Percentiles rank a stretch among this genome's conserved stretches.
These are phyloP conservation scores for Alternaria sp. DNA, from an alignment of 2,329 filamentous ascomycete genomes.

Conservation along the genomic window DNA sequence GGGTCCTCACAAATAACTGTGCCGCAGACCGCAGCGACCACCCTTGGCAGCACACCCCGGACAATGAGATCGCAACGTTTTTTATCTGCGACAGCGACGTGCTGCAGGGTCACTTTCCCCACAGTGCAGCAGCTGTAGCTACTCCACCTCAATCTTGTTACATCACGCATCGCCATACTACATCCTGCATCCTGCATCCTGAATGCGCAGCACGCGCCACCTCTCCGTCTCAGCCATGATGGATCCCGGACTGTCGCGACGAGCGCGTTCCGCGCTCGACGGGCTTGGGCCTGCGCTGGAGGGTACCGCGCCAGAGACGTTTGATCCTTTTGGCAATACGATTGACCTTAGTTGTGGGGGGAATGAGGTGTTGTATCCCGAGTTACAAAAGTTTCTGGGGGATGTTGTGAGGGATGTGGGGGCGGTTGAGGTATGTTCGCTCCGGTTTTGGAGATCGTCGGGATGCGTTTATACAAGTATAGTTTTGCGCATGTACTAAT, in stretches of 20 bases:
- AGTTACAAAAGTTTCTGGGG: slow-evolving; percentile 38
- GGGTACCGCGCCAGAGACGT: background rate
- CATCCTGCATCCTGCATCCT: background rate
- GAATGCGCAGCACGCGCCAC: slow-evolving; percentile 6
- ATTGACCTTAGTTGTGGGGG: slow-evolving; percentile 37
- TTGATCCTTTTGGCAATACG: background rate
- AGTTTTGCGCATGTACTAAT: background rate
- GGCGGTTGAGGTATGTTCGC: slow-evolving; percentile 19
- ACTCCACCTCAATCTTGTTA: too few relatives aligned
- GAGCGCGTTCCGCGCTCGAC: slow-evolving; percentile 25
- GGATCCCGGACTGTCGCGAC: slow-evolving; percentile 37
- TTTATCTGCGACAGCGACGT: background rate
- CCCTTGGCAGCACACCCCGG: slow-evolving; percentile 4
- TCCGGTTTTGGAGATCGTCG: background rate
- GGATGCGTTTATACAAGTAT: too few relatives aligned
- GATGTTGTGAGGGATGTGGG: slow-evolving; percentile 32
- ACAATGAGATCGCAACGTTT: background rate
- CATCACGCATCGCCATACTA: background rate
- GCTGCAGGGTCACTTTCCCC: background rate
- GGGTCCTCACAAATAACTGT: slow-evolving; percentile 10
- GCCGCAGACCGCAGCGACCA: slow-evolving; percentile 8
- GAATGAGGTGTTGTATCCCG: slow-evolving; percentile 35
- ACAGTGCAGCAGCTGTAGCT: background rate
- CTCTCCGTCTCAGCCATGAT: slow-evolving; percentile 14
- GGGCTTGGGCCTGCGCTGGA: slow-evolving; percentile 14